phyloP scores from a whole-genome alignment of 495 filamentous ascomycete species.

The Penicillium canescens region DNA sequence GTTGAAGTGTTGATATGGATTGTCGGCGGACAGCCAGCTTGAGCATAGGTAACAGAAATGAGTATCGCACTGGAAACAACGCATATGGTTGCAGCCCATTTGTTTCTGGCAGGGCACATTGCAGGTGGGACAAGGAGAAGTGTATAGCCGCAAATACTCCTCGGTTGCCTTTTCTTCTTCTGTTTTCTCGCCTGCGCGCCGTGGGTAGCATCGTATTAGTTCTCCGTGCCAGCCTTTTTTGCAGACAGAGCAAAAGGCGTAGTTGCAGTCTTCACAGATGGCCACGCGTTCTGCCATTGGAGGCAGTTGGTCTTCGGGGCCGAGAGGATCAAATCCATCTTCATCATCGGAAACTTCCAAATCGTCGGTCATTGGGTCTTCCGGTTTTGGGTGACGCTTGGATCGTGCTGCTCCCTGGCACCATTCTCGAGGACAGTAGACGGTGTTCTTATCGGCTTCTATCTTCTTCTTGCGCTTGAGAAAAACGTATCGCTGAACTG shows the following conservation, averaged over 20 bases:
- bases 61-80: slow-evolving; percentile 81
- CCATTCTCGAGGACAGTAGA: slow-evolving; percentile 94
- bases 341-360: slow-evolving; percentile 50
- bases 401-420: slow-evolving; percentile 89
- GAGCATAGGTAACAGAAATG: slow-evolving; percentile 98
- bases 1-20: slow-evolving; percentile 92
- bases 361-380: slow-evolving; percentile 49
- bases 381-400: slow-evolving; percentile 71
- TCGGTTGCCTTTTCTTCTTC: slow-evolving; percentile 82
- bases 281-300: slow-evolving; percentile 63
- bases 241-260: slow-evolving; percentile 83
- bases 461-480: slow-evolving; percentile 90
- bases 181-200: slow-evolving; percentile 61
- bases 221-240: slow-evolving; percentile 88
- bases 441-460: slow-evolving; percentile 84
- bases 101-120: slow-evolving; percentile 82
- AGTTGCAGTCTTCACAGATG: slow-evolving; percentile 87
- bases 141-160: slow-evolving; percentile 77
- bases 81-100: slow-evolving; percentile 98
- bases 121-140: slow-evolving; percentile 89
- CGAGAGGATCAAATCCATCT: slow-evolving; percentile 36
- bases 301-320: slow-evolving; percentile 38
- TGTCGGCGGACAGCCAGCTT: slow-evolving; percentile 73
- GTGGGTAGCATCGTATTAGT: slow-evolving; percentile 61
- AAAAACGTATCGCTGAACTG: slow-evolving; percentile 80